Conservation (phyloP, 495 filamentous ascomycete genomes). For the Hyaloscypha finlandica region DNA sequence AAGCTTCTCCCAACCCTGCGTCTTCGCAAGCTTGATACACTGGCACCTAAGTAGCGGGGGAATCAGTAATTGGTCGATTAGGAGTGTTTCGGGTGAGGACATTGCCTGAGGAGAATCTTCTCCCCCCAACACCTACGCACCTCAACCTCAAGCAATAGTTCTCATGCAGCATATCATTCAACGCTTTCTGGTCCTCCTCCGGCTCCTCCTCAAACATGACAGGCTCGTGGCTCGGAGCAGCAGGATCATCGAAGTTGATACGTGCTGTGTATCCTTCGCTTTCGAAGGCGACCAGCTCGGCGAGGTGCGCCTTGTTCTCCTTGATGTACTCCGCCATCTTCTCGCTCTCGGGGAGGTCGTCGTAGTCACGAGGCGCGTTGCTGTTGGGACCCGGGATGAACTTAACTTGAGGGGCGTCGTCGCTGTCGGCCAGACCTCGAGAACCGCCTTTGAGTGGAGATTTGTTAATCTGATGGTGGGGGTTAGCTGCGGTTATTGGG, state of each 20-base stretch:
- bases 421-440: not conserved
- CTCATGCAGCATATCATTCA: not conserved
- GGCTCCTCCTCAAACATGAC: not conserved
- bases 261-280: not conserved
- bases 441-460: not conserved
- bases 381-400: not conserved
- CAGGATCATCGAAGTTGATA: not conserved
- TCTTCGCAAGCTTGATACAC: too few species aligned
- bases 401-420: not conserved
- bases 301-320: not conserved
- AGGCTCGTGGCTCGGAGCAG: not conserved
- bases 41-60: too few species aligned
- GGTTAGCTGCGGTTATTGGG: not conserved
- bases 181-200: not conserved
- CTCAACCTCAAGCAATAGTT: not conserved
- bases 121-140: not conserved
- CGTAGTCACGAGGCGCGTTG: not conserved
- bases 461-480: too few species aligned
- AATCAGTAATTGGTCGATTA: too few species aligned
- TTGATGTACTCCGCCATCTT: not conserved
- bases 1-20: too few species aligned
- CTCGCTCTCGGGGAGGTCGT: not conserved
- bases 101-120: too few species aligned
- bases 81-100: too few species aligned
- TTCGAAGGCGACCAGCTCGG: not conserved